Conservation (phyloP, 1,284 basidiomycete genomes). For the Sporisorium graminicola region DNA sequence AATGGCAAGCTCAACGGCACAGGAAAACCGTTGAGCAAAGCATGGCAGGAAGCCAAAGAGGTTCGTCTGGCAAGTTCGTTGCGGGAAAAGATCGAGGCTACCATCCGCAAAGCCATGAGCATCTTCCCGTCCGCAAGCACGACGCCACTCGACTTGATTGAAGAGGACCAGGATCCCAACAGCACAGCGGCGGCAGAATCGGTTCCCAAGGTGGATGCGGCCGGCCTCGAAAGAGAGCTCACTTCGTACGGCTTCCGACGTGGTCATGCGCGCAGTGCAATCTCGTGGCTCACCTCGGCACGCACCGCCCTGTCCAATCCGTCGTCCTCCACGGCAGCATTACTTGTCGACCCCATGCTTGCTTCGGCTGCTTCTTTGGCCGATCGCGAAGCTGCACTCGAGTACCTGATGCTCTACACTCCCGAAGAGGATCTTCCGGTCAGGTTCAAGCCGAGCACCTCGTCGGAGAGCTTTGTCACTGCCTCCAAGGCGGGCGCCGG, state of each 20-base stretch:
- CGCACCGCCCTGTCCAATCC: conserved; percentile 41
- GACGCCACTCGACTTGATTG: conserved; percentile 41
- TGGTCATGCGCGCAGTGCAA: conserved; percentile 61
- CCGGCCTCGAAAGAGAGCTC: conserved; percentile 55
- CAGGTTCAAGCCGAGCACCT: conserved; percentile 72
- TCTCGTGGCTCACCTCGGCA: conserved; percentile 58
- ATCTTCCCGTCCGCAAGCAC: conserved; percentile 50
- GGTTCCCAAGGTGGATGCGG: conserved; percentile 34
- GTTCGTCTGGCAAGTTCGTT: conserved; percentile 84
- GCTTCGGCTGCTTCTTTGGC: conserved; percentile 58
- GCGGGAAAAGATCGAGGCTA: conserved; percentile 84
- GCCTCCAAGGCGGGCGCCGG: conserved; percentile 73
- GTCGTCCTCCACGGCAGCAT: conserved; percentile 13
- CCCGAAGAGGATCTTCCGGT: conserved; percentile 82
- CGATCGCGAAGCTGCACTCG: conserved; percentile 76
- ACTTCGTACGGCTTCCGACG: conserved; percentile 63
- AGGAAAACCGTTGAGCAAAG: conserved; percentile 69
- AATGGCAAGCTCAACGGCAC: conserved; percentile 43
- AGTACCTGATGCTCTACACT: conserved; percentile 80
- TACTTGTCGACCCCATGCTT: conserved; percentile 51
- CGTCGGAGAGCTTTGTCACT: conserved; percentile 78
- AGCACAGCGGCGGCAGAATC: neutral
- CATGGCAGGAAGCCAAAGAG: conserved; percentile 80
- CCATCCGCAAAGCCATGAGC: conserved; percentile 79
- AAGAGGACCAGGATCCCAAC: conserved; percentile 30